Percentiles rank a stretch among this genome's conserved stretches.
Evolutionary conservation across 208 protist species (phyloP).

Genomic region (Porcisia hertigi): DNA sequence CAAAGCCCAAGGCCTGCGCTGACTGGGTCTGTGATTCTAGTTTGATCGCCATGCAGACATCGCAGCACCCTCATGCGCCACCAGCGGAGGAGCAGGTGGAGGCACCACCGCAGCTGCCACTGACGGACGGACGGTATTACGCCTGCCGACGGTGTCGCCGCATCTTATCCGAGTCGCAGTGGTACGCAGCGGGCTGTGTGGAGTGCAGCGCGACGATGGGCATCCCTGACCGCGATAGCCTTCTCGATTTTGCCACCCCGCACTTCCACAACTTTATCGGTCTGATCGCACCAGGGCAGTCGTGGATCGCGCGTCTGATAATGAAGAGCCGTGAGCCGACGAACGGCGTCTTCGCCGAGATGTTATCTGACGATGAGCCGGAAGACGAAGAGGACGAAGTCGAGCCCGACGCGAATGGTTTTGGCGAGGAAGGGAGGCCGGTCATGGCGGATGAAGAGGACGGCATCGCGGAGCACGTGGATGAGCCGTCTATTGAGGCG

Average conservation of each 20-base stretch:
- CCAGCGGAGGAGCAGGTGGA: constrained; percentile 32
- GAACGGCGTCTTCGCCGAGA: constrained; percentile 82
- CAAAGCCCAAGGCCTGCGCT: not conserved
- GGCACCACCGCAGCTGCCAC: constrained; percentile 74
- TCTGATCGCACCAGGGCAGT: constrained; percentile 77
- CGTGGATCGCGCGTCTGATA: constrained; percentile 88
- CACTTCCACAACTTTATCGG: constrained; percentile 88
- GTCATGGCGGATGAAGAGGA: not conserved
- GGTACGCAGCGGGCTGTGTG: constrained; percentile 66
- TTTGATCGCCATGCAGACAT: not conserved
- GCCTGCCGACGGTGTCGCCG: constrained; percentile 80
- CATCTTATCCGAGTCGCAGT: constrained; percentile 77
- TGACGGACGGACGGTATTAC: constrained; percentile 68
- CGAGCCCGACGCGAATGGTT: constrained; percentile 21
- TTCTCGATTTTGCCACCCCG: constrained; percentile 74
- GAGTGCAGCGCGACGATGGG: constrained; percentile 72
- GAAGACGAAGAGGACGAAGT: constrained; percentile 30
- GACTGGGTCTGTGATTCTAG: not conserved
- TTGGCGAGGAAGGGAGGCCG: constrained; percentile 19
- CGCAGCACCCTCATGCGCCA: not conserved
- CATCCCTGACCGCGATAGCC: constrained; percentile 46
- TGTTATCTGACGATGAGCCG: constrained; percentile 52
- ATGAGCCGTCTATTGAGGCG: not conserved
- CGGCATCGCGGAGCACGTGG: not conserved
- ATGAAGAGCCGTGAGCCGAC: constrained; percentile 33